Conservation (phyloP, 208 protist species). For the Zelonia costaricensis region DNA sequence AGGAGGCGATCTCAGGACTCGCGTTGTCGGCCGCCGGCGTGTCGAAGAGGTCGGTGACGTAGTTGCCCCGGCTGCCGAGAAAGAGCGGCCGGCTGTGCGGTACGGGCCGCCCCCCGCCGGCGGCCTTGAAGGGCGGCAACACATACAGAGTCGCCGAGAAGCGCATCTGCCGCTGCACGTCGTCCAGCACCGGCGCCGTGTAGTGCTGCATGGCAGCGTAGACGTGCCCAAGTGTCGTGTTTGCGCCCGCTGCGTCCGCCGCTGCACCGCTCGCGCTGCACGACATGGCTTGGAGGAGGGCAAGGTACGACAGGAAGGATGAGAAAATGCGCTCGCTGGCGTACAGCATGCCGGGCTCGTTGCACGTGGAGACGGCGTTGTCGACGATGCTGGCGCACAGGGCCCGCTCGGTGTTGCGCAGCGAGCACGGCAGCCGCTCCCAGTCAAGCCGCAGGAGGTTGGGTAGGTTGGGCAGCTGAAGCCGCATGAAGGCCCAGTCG, state of each 20-base stretch:
- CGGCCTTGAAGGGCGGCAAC: slow-evolving; percentile 2
- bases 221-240: background rate
- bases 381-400: slow-evolving; percentile 32
- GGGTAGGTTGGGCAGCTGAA: slow-evolving; percentile 38
- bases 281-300: slow-evolving; percentile 7
- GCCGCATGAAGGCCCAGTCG: slow-evolving; percentile 47
- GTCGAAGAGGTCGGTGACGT: slow-evolving; percentile 20
- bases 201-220: slow-evolving; percentile 10
- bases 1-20: slow-evolving; percentile 1
- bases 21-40: slow-evolving; percentile 17
- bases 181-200: slow-evolving; percentile 8
- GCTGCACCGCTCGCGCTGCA: background rate
- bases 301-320: slow-evolving; percentile 11
- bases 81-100: slow-evolving; percentile 21
- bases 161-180: slow-evolving; percentile 3
- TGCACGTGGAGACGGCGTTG: background rate
- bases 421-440: slow-evolving; percentile 42
- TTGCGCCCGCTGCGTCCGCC: background rate
- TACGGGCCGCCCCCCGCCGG: background rate
- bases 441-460: slow-evolving; percentile 46
- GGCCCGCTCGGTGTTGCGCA: slow-evolving; percentile 51
- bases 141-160: slow-evolving; percentile 26
- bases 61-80: slow-evolving; percentile 17
- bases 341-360: slow-evolving; percentile 13
- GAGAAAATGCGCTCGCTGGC: slow-evolving; percentile 18